Evolutionary conservation across 2,329 filamentous ascomycete species (phyloP).

Genomic region (Cladosporium austrohemisphaericum): DNA sequence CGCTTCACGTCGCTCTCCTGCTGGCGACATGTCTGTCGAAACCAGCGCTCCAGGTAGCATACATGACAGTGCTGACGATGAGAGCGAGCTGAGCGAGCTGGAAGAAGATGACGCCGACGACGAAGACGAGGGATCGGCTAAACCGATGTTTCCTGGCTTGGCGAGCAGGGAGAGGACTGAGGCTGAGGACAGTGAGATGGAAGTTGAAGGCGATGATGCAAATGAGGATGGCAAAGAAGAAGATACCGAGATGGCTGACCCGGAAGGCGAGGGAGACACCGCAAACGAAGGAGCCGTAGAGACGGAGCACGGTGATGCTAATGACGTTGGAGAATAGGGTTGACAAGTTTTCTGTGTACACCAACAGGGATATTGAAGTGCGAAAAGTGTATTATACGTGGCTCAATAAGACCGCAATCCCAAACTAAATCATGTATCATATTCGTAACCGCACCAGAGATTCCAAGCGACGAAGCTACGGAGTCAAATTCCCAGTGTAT

Average conservation of each 20-base stretch:
- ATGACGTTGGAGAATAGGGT: constrained; percentile 2
- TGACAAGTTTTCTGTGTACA: too few species aligned
- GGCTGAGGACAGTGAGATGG: constrained; percentile 18
- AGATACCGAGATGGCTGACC: constrained; percentile 25
- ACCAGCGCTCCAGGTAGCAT: constrained; percentile 56
- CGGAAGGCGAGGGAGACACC: constrained; percentile 16
- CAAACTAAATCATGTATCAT: background rate
- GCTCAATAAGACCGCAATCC: background rate
- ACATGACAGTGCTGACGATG: constrained; percentile 52
- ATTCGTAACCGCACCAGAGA: background rate
- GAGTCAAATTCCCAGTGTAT: background rate
- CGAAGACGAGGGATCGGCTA: constrained; percentile 11
- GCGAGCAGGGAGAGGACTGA: constrained; percentile 13
- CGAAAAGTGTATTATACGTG: background rate
- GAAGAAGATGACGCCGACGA: constrained; percentile 27
- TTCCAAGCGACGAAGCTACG: too few species aligned
- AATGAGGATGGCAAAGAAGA: constrained; percentile 18
- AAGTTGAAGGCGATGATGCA: constrained; percentile 16
- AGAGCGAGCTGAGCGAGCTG: constrained; percentile 53
- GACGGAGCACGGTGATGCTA: background rate
- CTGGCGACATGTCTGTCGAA: constrained; percentile 35
- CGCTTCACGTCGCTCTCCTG: constrained; percentile 16
- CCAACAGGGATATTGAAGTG: too few species aligned
- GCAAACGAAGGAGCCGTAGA: constrained; percentile 2
- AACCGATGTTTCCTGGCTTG: constrained; percentile 27